Evolutionary conservation across 352 stramenopile genomes (phyloP).

Genomic region (Globisporangium cystogenes): DNA sequence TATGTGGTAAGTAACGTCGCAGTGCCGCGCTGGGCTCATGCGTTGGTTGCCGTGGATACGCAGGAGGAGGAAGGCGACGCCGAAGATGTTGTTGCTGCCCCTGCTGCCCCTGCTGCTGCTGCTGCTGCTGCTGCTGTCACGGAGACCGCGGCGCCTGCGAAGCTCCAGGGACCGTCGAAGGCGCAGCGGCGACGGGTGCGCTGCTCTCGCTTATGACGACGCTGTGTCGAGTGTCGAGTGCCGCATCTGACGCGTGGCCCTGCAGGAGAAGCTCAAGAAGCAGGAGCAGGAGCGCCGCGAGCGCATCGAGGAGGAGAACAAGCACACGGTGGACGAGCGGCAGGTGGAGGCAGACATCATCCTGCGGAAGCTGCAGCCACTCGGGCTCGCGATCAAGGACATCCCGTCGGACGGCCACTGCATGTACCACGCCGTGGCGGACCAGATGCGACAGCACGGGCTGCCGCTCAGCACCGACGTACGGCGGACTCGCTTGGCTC

Average conservation of each 20-base stretch:
- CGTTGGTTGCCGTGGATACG: not conserved
- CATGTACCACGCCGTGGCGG: slow-evolving; percentile 95
- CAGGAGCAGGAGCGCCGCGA: slow-evolving; percentile 67
- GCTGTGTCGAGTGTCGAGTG: not conserved
- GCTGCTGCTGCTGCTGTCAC: slow-evolving; percentile 5
- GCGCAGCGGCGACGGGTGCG: slow-evolving; percentile 59
- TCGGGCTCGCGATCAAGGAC: slow-evolving; percentile 83
- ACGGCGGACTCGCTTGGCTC: not conserved
- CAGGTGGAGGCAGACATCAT: slow-evolving; percentile 82
- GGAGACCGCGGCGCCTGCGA: slow-evolving; percentile 9
- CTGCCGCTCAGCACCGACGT: slow-evolving; percentile 15
- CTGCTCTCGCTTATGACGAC: not conserved
- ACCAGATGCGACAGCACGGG: slow-evolving; percentile 80
- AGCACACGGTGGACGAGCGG: slow-evolving; percentile 71
- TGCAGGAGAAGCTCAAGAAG: slow-evolving; percentile 64
- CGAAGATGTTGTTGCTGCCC: not conserved
- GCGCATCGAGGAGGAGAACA: slow-evolving; percentile 74
- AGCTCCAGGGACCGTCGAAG: slow-evolving; percentile 44
- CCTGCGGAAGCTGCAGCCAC: slow-evolving; percentile 38
- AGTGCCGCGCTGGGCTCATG: not conserved
- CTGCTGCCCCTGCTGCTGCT: not conserved
- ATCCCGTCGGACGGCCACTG: slow-evolving; percentile 97
- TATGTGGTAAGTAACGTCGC: no score
- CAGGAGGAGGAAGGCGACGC: slow-evolving; percentile 11
- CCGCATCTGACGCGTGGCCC: not conserved